Evolutionary conservation across 192 early-diverging fungal species (phyloP).

Genomic region (Umbelopsis ramanniana): DNA sequence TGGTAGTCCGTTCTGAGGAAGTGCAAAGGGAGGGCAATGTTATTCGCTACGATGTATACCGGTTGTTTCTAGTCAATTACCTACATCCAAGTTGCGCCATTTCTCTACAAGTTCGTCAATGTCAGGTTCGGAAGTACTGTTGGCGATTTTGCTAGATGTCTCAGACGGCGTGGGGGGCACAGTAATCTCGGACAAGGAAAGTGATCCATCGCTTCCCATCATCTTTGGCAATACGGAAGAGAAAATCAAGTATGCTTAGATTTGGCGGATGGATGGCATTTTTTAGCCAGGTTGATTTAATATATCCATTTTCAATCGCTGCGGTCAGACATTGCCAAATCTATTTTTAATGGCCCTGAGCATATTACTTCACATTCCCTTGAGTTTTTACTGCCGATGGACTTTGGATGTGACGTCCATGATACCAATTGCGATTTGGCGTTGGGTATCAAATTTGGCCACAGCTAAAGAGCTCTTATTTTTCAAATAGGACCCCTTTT

Average conservation of each 20-base stretch:
- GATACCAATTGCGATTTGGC: neutral
- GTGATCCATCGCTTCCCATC: slow-evolving; percentile 14
- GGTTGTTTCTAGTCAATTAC: neutral
- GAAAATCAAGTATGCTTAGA: neutral
- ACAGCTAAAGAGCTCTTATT: neutral
- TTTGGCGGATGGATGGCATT: neutral
- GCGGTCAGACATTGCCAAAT: neutral
- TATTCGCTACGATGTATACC: neutral
- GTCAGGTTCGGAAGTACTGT: neutral
- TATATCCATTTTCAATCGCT: neutral
- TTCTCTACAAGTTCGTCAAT: neutral
- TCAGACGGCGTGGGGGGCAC: neutral
- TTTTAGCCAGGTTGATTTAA: neutral
- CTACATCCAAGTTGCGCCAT: slow-evolving; percentile 14
- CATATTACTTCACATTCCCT: too few relatives aligned
- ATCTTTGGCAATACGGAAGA: neutral
- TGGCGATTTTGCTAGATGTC: neutral
- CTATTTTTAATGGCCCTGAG: neutral
- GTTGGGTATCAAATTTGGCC: neutral
- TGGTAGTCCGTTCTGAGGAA: slow-evolving; percentile 60
- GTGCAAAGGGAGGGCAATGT: neutral
- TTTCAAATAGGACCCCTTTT: neutral
- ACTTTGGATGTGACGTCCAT: neutral
- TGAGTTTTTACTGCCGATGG: neutral
- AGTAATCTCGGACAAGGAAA: slow-evolving; percentile 1